Conservation (phyloP, 2,329 filamentous ascomycete genomes). For the Neonectria sp. region DNA sequence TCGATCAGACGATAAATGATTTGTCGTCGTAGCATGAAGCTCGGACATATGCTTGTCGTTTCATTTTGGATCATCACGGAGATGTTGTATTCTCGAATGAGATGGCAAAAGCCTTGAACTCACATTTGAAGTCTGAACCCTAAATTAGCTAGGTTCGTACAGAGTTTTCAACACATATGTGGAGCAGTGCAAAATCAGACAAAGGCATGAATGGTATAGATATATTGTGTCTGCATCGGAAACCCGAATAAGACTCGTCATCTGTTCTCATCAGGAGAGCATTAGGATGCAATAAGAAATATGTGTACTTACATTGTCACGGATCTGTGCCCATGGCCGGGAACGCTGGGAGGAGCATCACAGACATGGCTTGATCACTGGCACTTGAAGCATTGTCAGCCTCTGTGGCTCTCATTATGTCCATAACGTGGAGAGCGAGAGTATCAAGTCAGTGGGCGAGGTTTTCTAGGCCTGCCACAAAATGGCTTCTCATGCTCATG, state of each 20-base stretch:
- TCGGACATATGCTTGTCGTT: slow-evolving; percentile 99
- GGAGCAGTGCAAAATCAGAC: slow-evolving; percentile 56
- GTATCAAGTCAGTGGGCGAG: slow-evolving; percentile 88
- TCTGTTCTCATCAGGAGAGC: slow-evolving; percentile 67
- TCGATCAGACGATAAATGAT: slow-evolving; percentile 54
- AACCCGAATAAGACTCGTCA: slow-evolving; percentile 86
- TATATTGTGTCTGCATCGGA: slow-evolving; percentile 78
- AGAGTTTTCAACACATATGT: slow-evolving; percentile 24
- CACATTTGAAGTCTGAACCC: slow-evolving; percentile 35
- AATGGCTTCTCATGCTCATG: slow-evolving; percentile 88
- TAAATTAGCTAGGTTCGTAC: slow-evolving; percentile 40
- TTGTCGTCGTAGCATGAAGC: slow-evolving; percentile 69
- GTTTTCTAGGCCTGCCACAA: slow-evolving; percentile 99
- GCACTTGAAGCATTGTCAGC: slow-evolving; percentile 42
- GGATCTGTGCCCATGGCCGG: background rate
- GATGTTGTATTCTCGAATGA: slow-evolving; percentile 38
- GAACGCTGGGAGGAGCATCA: slow-evolving; percentile 1
- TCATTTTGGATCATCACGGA: slow-evolving; percentile 86
- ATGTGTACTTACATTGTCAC: slow-evolving; percentile 36
- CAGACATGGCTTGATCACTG: slow-evolving; percentile 16
- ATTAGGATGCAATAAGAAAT: slow-evolving; percentile 34
- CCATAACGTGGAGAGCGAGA: slow-evolving; percentile 27
- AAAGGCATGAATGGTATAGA: slow-evolving; percentile 82
- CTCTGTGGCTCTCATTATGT: slow-evolving; percentile 28
- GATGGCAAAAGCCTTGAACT: slow-evolving; percentile 41